phyloP scores from a whole-genome alignment of 495 filamentous ascomycete species.

The Tricharina praecox region DNA sequence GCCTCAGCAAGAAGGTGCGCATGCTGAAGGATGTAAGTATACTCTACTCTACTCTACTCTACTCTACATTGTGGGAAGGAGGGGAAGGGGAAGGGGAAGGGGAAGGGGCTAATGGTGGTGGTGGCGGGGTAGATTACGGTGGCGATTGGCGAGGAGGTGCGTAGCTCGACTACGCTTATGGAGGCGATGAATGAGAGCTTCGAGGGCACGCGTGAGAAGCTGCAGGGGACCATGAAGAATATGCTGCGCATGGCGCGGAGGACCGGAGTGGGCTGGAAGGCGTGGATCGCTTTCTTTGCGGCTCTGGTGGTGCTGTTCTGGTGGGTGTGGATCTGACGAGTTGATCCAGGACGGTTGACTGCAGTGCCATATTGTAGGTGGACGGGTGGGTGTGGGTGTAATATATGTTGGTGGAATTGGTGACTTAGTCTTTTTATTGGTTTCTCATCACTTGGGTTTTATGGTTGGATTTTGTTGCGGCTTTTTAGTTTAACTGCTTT shows the following conservation, averaged over 20 bases:
- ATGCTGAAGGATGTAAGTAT: conserved; percentile 77
- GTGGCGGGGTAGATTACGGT: conserved; percentile 50
- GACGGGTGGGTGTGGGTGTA: no score
- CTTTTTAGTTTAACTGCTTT: no score
- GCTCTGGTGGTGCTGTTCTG: conserved; percentile 65
- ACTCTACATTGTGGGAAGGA: no score
- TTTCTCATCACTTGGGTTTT: no score
- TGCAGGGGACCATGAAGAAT: conserved; percentile 85
- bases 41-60: neutral
- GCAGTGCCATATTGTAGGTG: no score
- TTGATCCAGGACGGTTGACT: no score
- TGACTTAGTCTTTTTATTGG: no score
- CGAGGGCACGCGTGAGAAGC: conserved; percentile 58
- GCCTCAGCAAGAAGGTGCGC: conserved; percentile 77
- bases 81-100: no score
- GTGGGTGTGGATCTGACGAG: conserved; percentile 72
- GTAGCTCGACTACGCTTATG: conserved; percentile 64
- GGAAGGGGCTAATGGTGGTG: neutral
- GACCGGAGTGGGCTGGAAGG: conserved; percentile 85
- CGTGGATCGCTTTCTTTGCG: conserved; percentile 76
- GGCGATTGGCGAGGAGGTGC: conserved; percentile 87
- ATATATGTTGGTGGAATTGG: no score
- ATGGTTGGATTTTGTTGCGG: no score
- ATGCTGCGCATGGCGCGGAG: conserved; percentile 93
- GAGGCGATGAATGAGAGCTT: conserved; percentile 85